phyloP scores from a whole-genome alignment of 257 asterid genomes.

The Primulina tabacum region DNA sequence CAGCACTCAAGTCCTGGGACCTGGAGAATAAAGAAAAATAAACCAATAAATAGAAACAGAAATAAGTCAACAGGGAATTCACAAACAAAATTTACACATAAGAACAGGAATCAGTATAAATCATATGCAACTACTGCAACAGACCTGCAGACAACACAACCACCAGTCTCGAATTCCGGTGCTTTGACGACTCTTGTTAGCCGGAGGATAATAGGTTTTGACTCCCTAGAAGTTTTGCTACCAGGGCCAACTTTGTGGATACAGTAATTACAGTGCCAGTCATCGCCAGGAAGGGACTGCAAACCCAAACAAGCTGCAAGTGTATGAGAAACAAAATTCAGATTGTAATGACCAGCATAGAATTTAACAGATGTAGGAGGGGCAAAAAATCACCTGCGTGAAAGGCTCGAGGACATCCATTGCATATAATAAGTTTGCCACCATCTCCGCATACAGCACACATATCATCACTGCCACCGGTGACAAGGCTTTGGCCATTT shows the following conservation, averaged over 20 bases:
- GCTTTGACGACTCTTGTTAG: conserved; percentile 84
- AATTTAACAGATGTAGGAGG: neutral
- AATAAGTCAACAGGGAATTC: neutral
- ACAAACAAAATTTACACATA: conserved; percentile 1
- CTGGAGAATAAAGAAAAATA: conserved; percentile 37
- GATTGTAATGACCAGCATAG: neutral
- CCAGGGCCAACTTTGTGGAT: conserved; percentile 60
- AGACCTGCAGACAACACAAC: conserved; percentile 97
- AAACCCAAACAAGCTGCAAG: conserved; percentile 85
- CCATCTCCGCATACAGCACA: conserved; percentile 91
- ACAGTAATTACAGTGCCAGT: conserved; percentile 86
- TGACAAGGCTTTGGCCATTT: conserved; percentile 69
- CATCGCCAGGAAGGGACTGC: conserved; percentile 47
- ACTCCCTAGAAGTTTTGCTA: conserved; percentile 58
- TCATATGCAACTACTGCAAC: conserved; percentile 25
- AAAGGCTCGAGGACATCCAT: conserved; percentile 95
- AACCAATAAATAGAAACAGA: conserved; percentile 12
- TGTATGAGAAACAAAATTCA: neutral
- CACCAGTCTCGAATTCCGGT: conserved; percentile 85
- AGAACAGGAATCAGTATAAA: conserved; percentile 2
- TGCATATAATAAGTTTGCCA: conserved; percentile 75
- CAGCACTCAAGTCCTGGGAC: conserved; percentile 93
- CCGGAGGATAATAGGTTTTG: conserved; percentile 60
- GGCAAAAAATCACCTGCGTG: conserved; percentile 56
- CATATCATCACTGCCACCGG: conserved; percentile 87